These are phyloP conservation scores for Rhizopogon vulgaris DNA, from an alignment of 768 basidiomycete genomes.

Conservation along the genomic window DNA sequence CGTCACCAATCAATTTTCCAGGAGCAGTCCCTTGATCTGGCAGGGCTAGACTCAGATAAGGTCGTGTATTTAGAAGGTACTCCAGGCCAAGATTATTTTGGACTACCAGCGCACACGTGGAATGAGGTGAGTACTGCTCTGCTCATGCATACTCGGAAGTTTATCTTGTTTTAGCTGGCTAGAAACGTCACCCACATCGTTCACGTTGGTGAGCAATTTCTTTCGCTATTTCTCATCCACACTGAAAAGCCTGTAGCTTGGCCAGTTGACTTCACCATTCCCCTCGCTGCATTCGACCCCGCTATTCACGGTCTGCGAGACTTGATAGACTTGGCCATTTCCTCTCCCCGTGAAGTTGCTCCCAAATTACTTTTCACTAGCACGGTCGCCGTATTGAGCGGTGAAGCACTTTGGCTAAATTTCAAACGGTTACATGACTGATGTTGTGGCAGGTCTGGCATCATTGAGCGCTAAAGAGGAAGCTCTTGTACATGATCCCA, in stretches of 20 bases:
- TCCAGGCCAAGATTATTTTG: not conserved
- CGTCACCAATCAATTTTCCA: conserved; percentile 20
- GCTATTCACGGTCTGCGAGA: conserved; percentile 23
- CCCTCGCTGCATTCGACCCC: conserved; percentile 25
- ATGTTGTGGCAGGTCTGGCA: not conserved
- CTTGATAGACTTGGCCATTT: conserved; percentile 28
- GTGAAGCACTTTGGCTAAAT: conserved; percentile 1
- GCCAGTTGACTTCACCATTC: conserved; percentile 33
- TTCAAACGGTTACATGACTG: too few species aligned
- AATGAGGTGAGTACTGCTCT: not conserved
- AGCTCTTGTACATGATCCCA: conserved; percentile 14
- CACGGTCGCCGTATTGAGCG: conserved; percentile 23
- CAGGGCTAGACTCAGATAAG: conserved; percentile 19
- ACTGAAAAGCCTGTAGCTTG: conserved; percentile 22
- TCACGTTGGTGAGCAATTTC: not conserved
- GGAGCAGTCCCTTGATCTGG: conserved; percentile 20
- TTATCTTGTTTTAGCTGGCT: conserved; percentile 1
- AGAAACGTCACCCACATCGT: conserved; percentile 1
- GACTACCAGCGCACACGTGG: not conserved
- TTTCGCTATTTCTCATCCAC: not conserved
- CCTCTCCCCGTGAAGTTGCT: conserved; percentile 11
- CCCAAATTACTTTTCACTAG: conserved; percentile 28
- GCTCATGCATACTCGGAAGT: not conserved
- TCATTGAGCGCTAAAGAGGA: conserved; percentile 6
- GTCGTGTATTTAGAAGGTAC: conserved; percentile 22